phyloP scores from a whole-genome alignment of 495 filamentous ascomycete species.

The Tuber magnatum region DNA sequence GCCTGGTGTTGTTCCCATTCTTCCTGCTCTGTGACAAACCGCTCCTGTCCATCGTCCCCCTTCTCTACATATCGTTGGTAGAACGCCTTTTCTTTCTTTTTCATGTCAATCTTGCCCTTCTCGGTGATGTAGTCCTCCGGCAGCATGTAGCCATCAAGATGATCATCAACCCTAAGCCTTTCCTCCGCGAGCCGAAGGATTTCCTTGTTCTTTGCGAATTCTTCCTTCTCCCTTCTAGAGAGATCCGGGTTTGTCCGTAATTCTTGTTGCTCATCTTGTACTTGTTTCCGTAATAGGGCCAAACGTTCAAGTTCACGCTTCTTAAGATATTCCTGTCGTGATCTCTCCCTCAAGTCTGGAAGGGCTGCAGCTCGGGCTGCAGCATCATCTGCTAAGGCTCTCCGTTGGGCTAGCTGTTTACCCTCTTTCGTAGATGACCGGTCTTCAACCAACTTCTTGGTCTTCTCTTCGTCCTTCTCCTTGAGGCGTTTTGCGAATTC shows the following conservation, averaged over 20 bases:
- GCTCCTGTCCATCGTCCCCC: constrained; percentile 80
- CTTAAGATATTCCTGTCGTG: constrained; percentile 85
- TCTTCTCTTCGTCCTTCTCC: constrained; percentile 59
- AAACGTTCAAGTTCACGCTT: constrained; percentile 84
- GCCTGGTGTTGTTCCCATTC: constrained; percentile 93
- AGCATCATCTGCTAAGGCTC: constrained; percentile 60
- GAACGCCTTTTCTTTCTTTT: constrained; percentile 81
- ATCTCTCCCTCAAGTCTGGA: constrained; percentile 69
- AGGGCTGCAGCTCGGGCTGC: constrained; percentile 56
- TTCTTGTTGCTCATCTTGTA: constrained; percentile 83
- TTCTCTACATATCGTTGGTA: constrained; percentile 86
- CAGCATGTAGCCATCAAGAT: constrained; percentile 87
- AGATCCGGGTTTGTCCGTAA: constrained; percentile 67
- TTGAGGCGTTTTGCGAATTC: constrained; percentile 68
- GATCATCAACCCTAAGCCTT: constrained; percentile 77
- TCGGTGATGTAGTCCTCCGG: constrained; percentile 93
- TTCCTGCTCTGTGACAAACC: constrained; percentile 87
- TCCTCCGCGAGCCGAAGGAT: constrained; percentile 82
- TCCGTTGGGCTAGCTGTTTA: constrained; percentile 52
- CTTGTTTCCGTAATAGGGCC: constrained; percentile 77
- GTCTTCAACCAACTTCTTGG: constrained; percentile 66
- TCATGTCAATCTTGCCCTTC: constrained; percentile 81
- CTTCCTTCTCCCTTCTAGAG: constrained; percentile 71
- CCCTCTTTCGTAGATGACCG: constrained; percentile 53
- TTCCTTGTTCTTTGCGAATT: constrained; percentile 86